These are phyloP conservation scores for Hypocrella siamensis DNA, from an alignment of 2,329 filamentous ascomycete species.

Conservation along the genomic window DNA sequence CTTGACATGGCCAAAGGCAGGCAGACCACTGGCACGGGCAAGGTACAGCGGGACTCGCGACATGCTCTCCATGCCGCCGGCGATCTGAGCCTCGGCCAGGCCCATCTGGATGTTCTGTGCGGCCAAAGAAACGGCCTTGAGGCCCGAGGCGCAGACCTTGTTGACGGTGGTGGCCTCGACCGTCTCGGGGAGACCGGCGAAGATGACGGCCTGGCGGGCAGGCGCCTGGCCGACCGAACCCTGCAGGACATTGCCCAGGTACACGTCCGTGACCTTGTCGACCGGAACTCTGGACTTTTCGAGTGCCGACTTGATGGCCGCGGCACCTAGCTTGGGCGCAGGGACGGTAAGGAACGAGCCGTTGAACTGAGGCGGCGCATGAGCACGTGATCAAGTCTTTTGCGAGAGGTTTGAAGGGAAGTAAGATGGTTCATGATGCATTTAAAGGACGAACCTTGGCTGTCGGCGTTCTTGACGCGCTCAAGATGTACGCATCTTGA, in stretches of 20 bases:
- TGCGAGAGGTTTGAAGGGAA: no score
- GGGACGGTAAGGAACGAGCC: conserved; percentile 72
- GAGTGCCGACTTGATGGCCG: conserved; percentile 82
- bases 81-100: conserved; percentile 72
- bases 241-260: conserved; percentile 93
- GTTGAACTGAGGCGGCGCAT: conserved; percentile 54
- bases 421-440: neutral
- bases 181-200: conserved; percentile 66
- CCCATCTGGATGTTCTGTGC: conserved; percentile 93
- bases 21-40: conserved; percentile 63
- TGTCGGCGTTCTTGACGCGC: conserved; percentile 77
- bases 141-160: conserved; percentile 91
- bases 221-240: conserved; percentile 77
- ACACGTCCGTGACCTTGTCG: conserved; percentile 76
- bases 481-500: conserved; percentile 86
- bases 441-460: conserved; percentile 46
- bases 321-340: conserved; percentile 76
- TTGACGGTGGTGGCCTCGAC: conserved; percentile 89
- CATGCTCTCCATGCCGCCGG: conserved; percentile 98
- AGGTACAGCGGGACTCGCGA: conserved; percentile 84
- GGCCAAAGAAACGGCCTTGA: conserved; percentile 82
- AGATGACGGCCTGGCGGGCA: conserved; percentile 77
- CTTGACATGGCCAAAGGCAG: conserved; percentile 74
- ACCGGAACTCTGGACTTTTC: conserved; percentile 71
- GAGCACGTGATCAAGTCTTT: neutral